phyloP scores from a whole-genome alignment of 1,284 basidiomycete species.

The Pseudomicrostroma phylloplanum region DNA sequence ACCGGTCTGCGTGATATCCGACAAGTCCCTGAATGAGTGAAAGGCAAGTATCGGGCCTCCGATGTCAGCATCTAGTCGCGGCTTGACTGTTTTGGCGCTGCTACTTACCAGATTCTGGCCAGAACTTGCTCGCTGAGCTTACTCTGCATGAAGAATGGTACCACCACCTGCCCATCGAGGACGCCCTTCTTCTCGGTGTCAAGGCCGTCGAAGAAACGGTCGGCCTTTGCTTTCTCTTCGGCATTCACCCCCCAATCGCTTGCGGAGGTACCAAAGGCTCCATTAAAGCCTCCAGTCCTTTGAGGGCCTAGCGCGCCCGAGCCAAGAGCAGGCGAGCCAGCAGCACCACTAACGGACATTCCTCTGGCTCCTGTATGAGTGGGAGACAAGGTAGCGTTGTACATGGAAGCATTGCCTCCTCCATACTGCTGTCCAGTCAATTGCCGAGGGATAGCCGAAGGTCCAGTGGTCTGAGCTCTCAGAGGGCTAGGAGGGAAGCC shows the following conservation, averaged over 20 bases:
- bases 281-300: conserved; percentile 30
- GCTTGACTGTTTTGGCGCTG: too few relatives aligned
- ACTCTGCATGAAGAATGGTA: conserved; percentile 92
- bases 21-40: conserved; percentile 67
- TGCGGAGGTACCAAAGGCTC: conserved; percentile 21
- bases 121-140: conserved; percentile 75
- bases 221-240: conserved; percentile 71
- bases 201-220: conserved; percentile 75
- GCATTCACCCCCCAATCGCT: conserved; percentile 77
- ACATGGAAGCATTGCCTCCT: conserved; percentile 7
- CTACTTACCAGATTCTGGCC: conserved; percentile 71
- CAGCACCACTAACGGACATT: conserved; percentile 53
- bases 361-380: conserved; percentile 20
- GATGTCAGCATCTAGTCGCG: too few relatives aligned
- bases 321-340: conserved; percentile 61
- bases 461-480: conserved; percentile 32
- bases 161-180: conserved; percentile 87
- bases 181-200: conserved; percentile 71
- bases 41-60: background rate
- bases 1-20: conserved; percentile 84
- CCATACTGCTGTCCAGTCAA: too few relatives aligned
- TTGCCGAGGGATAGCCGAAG: conserved; percentile 29
- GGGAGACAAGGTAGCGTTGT: conserved; percentile 8
- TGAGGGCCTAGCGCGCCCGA: conserved; percentile 57
- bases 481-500: conserved; percentile 20